Percentiles rank a stretch among this genome's conserved stretches.
These are phyloP conservation scores for Puccinia horiana DNA, from an alignment of 1,284 basidiomycete species.

Conservation along the genomic window DNA sequence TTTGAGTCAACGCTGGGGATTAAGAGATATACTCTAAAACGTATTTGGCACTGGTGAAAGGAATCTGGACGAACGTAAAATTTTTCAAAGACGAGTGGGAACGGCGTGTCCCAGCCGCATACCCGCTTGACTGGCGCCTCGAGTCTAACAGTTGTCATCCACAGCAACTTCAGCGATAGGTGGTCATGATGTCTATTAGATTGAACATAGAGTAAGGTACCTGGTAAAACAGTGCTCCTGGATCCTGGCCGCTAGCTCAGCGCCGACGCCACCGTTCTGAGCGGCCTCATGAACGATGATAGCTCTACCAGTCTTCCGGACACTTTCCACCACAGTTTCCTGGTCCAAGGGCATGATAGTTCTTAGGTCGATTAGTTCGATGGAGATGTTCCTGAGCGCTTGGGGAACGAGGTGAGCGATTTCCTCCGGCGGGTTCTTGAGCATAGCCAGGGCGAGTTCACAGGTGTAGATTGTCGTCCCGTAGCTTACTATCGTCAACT, in stretches of 20 bases:
- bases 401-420: constrained; percentile 71
- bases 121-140: constrained; percentile 83
- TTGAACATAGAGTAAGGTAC: neutral
- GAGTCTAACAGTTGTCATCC: constrained; percentile 58
- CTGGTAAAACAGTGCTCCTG: constrained; percentile 82
- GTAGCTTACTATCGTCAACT: constrained; percentile 85
- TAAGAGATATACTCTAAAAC: neutral
- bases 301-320: constrained; percentile 75
- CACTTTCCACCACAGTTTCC: constrained; percentile 75
- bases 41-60: neutral
- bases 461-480: constrained; percentile 89
- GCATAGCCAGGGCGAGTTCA: constrained; percentile 73
- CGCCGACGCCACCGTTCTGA: constrained; percentile 78
- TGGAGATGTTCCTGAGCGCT: constrained; percentile 69
- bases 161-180: neutral
- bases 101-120: constrained; percentile 80
- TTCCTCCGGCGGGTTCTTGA: constrained; percentile 68
- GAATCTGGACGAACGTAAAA: constrained; percentile 67
- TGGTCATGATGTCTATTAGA: neutral
- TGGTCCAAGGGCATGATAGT: constrained; percentile 89
- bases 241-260: constrained; percentile 81
- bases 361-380: constrained; percentile 87
- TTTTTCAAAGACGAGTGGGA: constrained; percentile 80
- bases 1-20: neutral
- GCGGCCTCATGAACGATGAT: constrained; percentile 91